Base-by-base conservation (phyloP, 192 early-diverging fungal species). In the Diversispora eburnea region DNA sequence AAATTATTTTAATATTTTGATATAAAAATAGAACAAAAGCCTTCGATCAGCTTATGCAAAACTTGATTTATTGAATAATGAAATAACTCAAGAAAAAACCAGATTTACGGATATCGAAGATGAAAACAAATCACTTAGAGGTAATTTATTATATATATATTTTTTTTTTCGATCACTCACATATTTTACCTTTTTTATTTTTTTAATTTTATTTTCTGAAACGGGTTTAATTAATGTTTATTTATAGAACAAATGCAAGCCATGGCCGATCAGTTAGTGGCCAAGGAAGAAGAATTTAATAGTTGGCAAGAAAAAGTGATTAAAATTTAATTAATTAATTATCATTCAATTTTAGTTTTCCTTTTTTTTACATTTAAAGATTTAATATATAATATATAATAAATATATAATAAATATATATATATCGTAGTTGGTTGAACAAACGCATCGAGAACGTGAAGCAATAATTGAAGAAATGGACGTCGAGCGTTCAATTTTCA, bases 41-140 rank as follows among this genome's bases (percentile, higher is more conserved):
- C 57, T 73, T 22, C 20, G 60, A 52, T 60, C 56, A 9, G 72
- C 72, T 43, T 73, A 73, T 47, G 25, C 59, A 8, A 73, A 73
- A 63, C 72, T 73, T 20, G 72, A 73, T 42, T 19, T 56, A 8
- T 54, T 73, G 47, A 73, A 73, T 51, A 64, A 39, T 19, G 72
- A 73, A 63, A 61, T 73, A 5, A 10, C 49, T 20, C 72, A 73
- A 54, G 72, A 73, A 41, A 61, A 63, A 54, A 73, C 60, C 33
- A 52, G 72, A 0, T 49, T 73, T 20, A 49, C 22, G 47, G 72
- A 73, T 63, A 73, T 73, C 51, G 72, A 73, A 73, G 72, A 73
- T 51, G 72, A 73, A 64, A 73, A 73, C 42, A 45, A 73, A 54
- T 63, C 59, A 41, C 72, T 73, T 52, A 7, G 72, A 63, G 72